Base-by-base conservation (phyloP, 345 rosid genomes). In the Turritis glabra region DNA sequence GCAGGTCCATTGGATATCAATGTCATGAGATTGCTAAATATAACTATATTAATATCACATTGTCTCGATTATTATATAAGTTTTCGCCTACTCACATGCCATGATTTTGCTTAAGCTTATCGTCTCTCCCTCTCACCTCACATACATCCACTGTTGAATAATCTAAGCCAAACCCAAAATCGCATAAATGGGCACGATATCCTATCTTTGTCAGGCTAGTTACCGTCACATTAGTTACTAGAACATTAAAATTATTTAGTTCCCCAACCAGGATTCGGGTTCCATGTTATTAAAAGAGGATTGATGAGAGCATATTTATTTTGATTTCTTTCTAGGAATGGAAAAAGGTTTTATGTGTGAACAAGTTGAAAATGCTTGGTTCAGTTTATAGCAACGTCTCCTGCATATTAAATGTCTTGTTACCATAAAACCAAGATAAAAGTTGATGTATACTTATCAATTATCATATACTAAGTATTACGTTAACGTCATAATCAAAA, bases 321-420 rank as follows among this genome's bases (percentile, higher is more conserved):
- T 59, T 71, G 48, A 8, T 59, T 22, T 73, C 27, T 52, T 63
- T 51, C 62, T 18, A 47, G 2, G 10, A n/a, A 37, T 8, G 21
- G 15, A 12, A 52, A 52, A 27, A 7, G 9, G 13, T 62, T 27
- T 2, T 8, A 30, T 53, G 43, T 73, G 54, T 21, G 77, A 64
- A 73, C 63, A 30, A 6, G 77, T 64, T 64, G 71, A 18, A 73
- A 73, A 53, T 54, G 57, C 38, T 43, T 63, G 77, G 71, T 6
- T 54, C 38, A 43, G 46, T 64, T 53, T 33, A 46, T 46, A 58
- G 75, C 47, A 54, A 64, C 64, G 70, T 41, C 46, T 73, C 12
- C 12, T 32, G 64, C 46, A 52, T 13, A 72, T 52, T 72, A 43
- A 47, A 60, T 71, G 58, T 14, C 37, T 46, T 48, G 7, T 19